Evolutionary conservation across 306 rosid species (phyloP), one percentile per base, ranked within the genome.

Genomic region (Castanopsis chinensis): DNA sequence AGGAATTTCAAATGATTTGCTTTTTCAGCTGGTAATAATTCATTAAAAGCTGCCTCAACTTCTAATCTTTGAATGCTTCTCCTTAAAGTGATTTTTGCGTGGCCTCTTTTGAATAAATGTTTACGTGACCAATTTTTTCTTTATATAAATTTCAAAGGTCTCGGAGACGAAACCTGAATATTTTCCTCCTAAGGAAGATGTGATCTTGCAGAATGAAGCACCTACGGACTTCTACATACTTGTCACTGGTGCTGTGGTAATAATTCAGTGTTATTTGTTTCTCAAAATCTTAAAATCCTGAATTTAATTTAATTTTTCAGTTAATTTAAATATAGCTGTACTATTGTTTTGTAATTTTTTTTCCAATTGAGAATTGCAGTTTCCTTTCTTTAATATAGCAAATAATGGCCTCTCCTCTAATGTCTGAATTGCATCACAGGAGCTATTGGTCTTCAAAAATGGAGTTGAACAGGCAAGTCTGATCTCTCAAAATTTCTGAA

Each of bases 81-180:
- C 73, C 78, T 71, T 52, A 41, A 49, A 49, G 3, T 49, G 53
- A 49, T 10, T 49, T 49, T 49, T 49, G 0, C 17, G 3, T 4
- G 17, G 15, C 53, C 5, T 49, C 17, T 49, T 12, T 49, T 0
- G 53, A 49, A 3, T 49, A 49, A 76, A 69, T 55, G 25, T 56
- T 45, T 71, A 6, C 2, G 43, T 74, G 23, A 49, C 17, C 5
- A 10, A 19, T 76, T 69, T 75, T 77, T 74, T 61, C 76, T 79
- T 54, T 19, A 33, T 72, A 53, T 49, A 15, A 69, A 28, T 72
- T 56, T 30, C 23, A 78, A 35, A 96, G 98, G 99, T 96, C 35
- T 93, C 98, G 0, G 99, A 96, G 91, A 96, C 90, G 99, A 96
- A 96, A 81, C 93, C 99, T 0, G 99, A 96, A 87, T 96, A 93